These are phyloP conservation scores for Hemerocallis citrina DNA, from an alignment of 106 monocot genomes.

Conservation along the genomic window DNA sequence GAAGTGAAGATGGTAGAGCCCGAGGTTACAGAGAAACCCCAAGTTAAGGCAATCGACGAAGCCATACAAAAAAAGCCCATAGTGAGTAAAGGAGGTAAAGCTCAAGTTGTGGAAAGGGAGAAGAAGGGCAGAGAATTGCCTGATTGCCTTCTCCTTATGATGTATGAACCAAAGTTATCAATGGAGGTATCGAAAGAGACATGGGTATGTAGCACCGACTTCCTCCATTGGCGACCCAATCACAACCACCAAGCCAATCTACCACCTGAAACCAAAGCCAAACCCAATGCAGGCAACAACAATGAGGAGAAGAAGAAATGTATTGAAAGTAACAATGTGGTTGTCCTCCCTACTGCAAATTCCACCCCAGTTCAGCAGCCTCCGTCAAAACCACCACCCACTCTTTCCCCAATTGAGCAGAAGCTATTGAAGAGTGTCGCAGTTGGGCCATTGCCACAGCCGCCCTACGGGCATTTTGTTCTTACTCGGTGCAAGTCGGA, in stretches of 20 bases:
- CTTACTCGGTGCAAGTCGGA: conserved; percentile 95
- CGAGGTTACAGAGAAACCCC: conserved; percentile 10
- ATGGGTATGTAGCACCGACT: conserved; percentile 89
- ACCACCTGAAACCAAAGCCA: conserved; percentile 6
- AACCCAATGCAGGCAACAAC: neutral
- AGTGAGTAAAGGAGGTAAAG: conserved; percentile 8
- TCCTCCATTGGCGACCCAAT: conserved; percentile 50
- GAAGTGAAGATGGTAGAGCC: neutral
- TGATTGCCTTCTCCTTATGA: conserved; percentile 90
- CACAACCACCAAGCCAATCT: conserved; percentile 18
- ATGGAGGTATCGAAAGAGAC: conserved; percentile 99
- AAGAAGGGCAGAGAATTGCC: conserved; percentile 42
- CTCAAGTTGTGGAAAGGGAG: conserved; percentile 4
- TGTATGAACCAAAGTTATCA: conserved; percentile 95
- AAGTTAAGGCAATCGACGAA: neutral
- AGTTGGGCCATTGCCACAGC: neutral
- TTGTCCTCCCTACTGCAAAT: neutral
- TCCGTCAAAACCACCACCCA: neutral
- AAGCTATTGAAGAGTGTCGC: conserved; percentile 2
- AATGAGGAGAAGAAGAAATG: neutral
- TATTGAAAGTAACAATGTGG: neutral
- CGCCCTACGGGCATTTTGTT: conserved; percentile 36
- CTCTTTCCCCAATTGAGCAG: conserved; percentile 5
- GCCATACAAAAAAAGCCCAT: neutral
- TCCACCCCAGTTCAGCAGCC: neutral